Evolutionary conservation across 768 basidiomycete genomes (phyloP), one percentile per base, ranked within the genome.

Genomic region (Boletus vermiculosoides): DNA sequence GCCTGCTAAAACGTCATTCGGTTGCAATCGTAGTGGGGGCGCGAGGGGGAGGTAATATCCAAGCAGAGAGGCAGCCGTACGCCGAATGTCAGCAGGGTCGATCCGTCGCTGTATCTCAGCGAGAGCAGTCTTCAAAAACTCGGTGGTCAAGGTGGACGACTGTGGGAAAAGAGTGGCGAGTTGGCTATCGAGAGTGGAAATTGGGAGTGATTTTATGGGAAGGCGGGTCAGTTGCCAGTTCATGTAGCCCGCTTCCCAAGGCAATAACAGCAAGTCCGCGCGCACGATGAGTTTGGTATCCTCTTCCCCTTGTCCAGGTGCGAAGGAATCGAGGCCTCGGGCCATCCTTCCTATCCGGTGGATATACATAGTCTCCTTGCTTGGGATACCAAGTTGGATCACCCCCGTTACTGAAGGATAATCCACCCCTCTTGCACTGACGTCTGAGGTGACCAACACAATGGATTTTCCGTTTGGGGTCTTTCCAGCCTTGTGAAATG

Each of bases 381-480:
- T 69, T 2, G 96, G 94, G 8, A 90, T 77, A 50, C 96, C 94
- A 50, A 99, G 78, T 70, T 98, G 97, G 61, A 98, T 88, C 58
- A 95, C 89, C 39, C 94, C 85, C 0, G 91, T 92, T 22, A 94
- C 90, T 20, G 83, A 84, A 9, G 92, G 92, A 69, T 95, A 96
- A 70, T 96, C 92, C 45, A 95, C 82, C 16, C 92, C 92, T 55
- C 92, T 83, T 22, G 92, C 92, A 30, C 91, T 94, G 6, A 96
- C 86, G 62, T 96, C 94, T 1, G 92, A 94, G 4, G 86, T 89
- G 62, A 97, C 78, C 50, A 96, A 81, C 31, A 97, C 76, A 3
- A 82, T 76, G 0, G 85, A 80, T 5, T 20, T 56, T 36, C 77
- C 77, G 2, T 73, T 67, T 18, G 1, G 58, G n/a, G 30, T 46